Evolutionary conservation across 495 filamentous ascomycete species (phyloP), one percentile per base, ranked within the genome.

Genomic region (Xylaria venustula): DNA sequence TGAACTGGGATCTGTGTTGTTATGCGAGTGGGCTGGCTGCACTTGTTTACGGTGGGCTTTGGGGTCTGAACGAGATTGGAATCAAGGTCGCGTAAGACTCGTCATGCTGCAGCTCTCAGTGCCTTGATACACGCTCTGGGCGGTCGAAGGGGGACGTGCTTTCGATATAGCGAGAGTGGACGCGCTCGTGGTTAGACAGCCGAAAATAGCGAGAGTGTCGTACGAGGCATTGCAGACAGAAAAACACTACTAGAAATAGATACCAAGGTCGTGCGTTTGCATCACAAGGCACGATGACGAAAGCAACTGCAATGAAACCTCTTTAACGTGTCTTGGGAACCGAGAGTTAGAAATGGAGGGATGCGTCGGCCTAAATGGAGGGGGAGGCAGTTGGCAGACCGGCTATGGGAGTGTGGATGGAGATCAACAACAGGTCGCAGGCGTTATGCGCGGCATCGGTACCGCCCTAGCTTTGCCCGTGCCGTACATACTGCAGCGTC

Each of bases 221-320:
- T 47, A 67, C 50, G 58, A 58, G 57, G 62, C 69, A 71, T 71
- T 59, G 57, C 67, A 67, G 64, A 55, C 64, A 5, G 54, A 71
- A 68, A 59, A 61, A 54, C 55, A 61, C 37, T 47, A 45, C 42
- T 51, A 42, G 45, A 48, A 54, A 26, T 36, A 22, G 40, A 23
- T 54, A 30, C 3, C 20, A 44, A 48, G 36, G 8, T 25, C 5
- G 32, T 30, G 58, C 49, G 48, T 48, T 41, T 20, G 58, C 58
- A 53, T 61, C 48, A 12, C 42, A n/a, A 51, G 34, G 52, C 20
- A 48, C 60, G 52, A 62, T 62, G 60, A 57, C 52, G 60, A 57
- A 40, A 40, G 41, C 23, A 62, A 22, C 45, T 32, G 52, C 34
- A 34, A 57, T 25, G 52, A 57, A 57, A 54, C 52, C 51, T 56